Evolutionary conservation across 345 rosid genomes (phyloP).

Genomic region (Firmiana major): DNA sequence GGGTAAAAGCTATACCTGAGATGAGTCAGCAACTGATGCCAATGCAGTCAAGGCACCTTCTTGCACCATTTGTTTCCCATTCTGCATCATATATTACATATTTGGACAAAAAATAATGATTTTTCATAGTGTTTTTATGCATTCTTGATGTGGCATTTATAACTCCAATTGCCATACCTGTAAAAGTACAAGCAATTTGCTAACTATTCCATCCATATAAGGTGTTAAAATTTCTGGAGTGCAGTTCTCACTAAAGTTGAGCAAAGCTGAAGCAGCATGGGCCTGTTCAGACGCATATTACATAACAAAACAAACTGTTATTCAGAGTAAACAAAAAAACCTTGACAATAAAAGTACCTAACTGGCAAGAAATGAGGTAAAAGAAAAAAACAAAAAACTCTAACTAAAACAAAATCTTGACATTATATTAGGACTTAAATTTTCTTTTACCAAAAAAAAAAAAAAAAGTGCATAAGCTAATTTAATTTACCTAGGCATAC

Average conservation of each 20-base stretch:
- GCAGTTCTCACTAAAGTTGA: slow-evolving; percentile 98
- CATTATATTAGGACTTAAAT: neutral
- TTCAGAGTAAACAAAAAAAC: neutral
- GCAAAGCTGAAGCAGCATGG: slow-evolving; percentile 99
- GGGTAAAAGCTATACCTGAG: slow-evolving; percentile 56
- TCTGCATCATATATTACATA: slow-evolving; percentile 39
- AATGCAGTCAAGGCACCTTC: slow-evolving; percentile 99
- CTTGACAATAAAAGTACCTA: neutral
- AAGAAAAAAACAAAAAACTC: neutral
- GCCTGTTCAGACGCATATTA: slow-evolving; percentile 59
- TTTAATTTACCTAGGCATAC: neutral
- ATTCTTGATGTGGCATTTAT: neutral
- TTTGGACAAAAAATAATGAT: neutral
- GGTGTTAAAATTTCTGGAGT: slow-evolving; percentile 89
- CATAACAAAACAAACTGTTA: neutral
- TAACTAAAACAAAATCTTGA: no score
- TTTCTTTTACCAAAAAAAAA: neutral
- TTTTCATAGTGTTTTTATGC: neutral
- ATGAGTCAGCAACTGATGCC: slow-evolving; percentile 99
- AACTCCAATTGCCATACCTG: slow-evolving; percentile 48
- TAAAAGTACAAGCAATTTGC: slow-evolving; percentile 89
- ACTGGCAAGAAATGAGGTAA: neutral
- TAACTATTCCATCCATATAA: slow-evolving; percentile 85
- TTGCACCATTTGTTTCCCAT: slow-evolving; percentile 99
- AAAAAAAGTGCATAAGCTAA: no score